Conservation (phyloP, 768 basidiomycete genomes). For the Pholiota molesta region DNA sequence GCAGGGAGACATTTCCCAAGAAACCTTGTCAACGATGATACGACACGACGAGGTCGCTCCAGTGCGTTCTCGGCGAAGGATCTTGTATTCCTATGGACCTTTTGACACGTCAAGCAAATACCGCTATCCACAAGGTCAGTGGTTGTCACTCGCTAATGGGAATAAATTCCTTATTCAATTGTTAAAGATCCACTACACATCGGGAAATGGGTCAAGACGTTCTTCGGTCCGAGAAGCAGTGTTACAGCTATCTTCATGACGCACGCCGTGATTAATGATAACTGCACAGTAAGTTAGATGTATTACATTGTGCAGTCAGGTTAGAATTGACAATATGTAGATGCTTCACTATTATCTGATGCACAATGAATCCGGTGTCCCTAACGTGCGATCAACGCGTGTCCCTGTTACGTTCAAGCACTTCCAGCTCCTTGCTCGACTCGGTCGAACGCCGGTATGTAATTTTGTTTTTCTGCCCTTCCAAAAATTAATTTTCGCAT, state of each 20-base stretch:
- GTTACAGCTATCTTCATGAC: constrained; percentile 71
- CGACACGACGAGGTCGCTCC: constrained; percentile 71
- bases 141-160: neutral
- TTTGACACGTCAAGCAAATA: constrained; percentile 51
- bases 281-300: constrained; percentile 40
- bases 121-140: constrained; percentile 59
- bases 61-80: constrained; percentile 57
- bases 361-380: constrained; percentile 25
- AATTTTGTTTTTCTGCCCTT: neutral
- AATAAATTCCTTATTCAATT: neutral
- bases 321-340: constrained; percentile 27
- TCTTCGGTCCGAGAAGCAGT: constrained; percentile 58
- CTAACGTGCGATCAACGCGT: constrained; percentile 31
- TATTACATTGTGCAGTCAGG: constrained; percentile 3
- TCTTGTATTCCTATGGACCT: constrained; percentile 45
- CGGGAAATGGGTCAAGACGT: constrained; percentile 60
- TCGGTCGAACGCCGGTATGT: constrained; percentile 65
- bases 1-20: constrained; percentile 74
- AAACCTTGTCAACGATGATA: constrained; percentile 74
- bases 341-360: constrained; percentile 50
- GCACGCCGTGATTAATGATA: constrained; percentile 74
- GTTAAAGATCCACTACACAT: constrained; percentile 55
- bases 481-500: neutral
- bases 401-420: constrained; percentile 79
- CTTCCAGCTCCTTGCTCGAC: constrained; percentile 71